These are phyloP conservation scores for Loxodes magnus DNA, from an alignment of 73 alveolate species.

Conservation along the genomic window DNA sequence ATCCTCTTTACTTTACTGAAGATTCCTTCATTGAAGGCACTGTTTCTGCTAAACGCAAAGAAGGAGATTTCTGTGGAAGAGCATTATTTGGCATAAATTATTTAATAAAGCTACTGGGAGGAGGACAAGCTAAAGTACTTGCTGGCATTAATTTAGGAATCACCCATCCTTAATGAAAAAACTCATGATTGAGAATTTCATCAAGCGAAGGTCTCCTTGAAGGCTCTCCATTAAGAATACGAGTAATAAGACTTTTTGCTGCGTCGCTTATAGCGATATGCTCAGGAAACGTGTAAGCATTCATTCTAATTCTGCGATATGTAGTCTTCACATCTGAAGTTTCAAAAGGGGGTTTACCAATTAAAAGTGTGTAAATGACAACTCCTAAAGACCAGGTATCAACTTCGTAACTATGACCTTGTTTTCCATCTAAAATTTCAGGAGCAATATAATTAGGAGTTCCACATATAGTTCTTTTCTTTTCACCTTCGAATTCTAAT, in stretches of 20 bases:
- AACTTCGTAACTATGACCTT: conserved; percentile 76
- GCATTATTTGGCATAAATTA: conserved; percentile 13
- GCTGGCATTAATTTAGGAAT: conserved; percentile 75
- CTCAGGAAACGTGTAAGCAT: conserved; percentile 57
- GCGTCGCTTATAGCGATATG: conserved; percentile 38
- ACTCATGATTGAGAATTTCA: conserved; percentile 34
- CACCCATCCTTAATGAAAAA: conserved; percentile 32
- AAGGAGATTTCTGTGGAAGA: too few species aligned
- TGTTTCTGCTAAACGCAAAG: too few species aligned
- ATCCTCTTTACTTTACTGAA: too few species aligned
- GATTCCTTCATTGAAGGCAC: too few species aligned
- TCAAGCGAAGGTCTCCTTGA: conserved; percentile 32
- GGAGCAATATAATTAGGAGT: conserved; percentile 86
- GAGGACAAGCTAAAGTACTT: conserved; percentile 75
- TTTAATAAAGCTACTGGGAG: conserved; percentile 37
- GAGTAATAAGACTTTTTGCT: conserved; percentile 45
- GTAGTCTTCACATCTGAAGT: conserved; percentile 70
- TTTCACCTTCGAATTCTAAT: conserved; percentile 66
- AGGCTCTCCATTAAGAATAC: conserved; percentile 61
- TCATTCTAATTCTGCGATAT: conserved; percentile 45
- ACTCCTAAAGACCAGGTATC: conserved; percentile 87
- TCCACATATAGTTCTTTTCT: conserved; percentile 75
- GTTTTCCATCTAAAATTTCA: conserved; percentile 57
- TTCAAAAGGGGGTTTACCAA: conserved; percentile 85
- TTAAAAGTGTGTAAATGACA: conserved; percentile 56